Evolutionary conservation across 108 stramenopile species (phyloP), one percentile per base, ranked within the genome.

Genomic region (Bacterosira constricta): DNA sequence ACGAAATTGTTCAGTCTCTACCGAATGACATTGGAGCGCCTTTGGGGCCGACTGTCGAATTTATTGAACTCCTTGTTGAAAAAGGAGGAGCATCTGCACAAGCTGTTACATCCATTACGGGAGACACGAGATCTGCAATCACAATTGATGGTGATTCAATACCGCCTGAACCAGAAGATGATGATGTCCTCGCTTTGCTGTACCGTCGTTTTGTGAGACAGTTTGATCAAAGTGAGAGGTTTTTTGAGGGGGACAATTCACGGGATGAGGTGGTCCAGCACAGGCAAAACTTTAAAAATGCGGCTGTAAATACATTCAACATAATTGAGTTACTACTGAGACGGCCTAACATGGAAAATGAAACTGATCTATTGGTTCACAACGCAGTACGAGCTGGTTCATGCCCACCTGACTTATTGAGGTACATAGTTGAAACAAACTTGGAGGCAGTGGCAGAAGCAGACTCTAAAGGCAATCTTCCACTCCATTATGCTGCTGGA

Each of bases 201-300:
- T 94, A 91, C 54, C 86, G 93, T 35, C 82, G 90, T 21, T 94
- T 91, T 63, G 87, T 88, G 0, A 51, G 89, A 37, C 93, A 94
- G 65, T 91, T 91, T 59, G 90, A 94, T 80, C 83, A 86, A 63
- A 86, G 87, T 30, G 93, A 94, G 74, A 80, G 86, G 49, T 94
- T 91, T 68, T 94, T 94, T 65, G 71, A 86, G 17, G 93, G 93
- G n/a, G 93, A 94, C 62, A 94, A 94, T 68, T 85, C 83, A n/a
- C 84, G 89, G 25, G 76, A 64, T 0, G 88, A 91, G 72, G 93
- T 94, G 8, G 83, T 94, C 9, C 67, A 75, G 10, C 90, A 94
- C 79, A 82, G 93, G 11, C 74, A 79, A 21, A 54, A 63, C 34
- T 94, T 88, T 74, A 91, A 91, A 63, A 84, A 79, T 55, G 86